A percentile compares a stretch with the other conserved stretches of the same genome.
These are phyloP conservation scores for Nannizziopsis arthrosporioides DNA, from an alignment of 2,329 filamentous ascomycete genomes.

Conservation along the genomic window DNA sequence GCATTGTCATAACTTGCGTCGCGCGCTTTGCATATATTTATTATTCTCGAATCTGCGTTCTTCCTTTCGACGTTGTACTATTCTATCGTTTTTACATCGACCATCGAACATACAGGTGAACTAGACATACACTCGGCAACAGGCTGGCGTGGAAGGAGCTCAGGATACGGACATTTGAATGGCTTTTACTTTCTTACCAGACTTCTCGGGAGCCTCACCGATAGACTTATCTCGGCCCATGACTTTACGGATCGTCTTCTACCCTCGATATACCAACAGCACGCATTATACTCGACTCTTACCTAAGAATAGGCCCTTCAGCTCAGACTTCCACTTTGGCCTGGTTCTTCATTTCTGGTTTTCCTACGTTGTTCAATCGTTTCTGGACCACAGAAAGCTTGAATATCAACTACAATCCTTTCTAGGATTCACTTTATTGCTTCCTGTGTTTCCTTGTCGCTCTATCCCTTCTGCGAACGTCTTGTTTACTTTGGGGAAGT, in stretches of 20 bases:
- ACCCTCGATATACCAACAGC: not conserved
- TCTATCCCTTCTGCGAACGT: not conserved
- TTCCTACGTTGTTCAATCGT: not conserved
- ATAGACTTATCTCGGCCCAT: constrained; percentile 10
- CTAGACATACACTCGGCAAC: constrained; percentile 11
- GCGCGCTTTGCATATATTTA: not conserved
- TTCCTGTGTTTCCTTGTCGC: not conserved
- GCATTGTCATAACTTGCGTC: not conserved
- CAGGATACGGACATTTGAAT: constrained; percentile 8
- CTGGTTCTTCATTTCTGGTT: not conserved
- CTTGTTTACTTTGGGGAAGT: not conserved
- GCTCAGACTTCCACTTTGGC: not conserved
- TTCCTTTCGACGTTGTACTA: constrained; percentile 2
- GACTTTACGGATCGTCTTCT: constrained; percentile 9
- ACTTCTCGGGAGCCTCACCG: not conserved
- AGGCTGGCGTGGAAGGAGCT: constrained; percentile 10
- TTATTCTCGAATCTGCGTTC: not conserved
- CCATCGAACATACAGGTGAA: constrained; percentile 11
- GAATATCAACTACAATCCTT: not conserved
- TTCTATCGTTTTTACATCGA: constrained; percentile 4
- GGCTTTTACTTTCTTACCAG: constrained; percentile 6
- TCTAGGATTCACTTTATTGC: not conserved
- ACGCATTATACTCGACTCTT: not conserved
- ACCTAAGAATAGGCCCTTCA: not conserved
- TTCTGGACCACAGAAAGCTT: not conserved